Evolutionary conservation across 208 protist species (phyloP), one percentile per base, ranked within the genome.

Genomic region (Leishmania guyanensis): DNA sequence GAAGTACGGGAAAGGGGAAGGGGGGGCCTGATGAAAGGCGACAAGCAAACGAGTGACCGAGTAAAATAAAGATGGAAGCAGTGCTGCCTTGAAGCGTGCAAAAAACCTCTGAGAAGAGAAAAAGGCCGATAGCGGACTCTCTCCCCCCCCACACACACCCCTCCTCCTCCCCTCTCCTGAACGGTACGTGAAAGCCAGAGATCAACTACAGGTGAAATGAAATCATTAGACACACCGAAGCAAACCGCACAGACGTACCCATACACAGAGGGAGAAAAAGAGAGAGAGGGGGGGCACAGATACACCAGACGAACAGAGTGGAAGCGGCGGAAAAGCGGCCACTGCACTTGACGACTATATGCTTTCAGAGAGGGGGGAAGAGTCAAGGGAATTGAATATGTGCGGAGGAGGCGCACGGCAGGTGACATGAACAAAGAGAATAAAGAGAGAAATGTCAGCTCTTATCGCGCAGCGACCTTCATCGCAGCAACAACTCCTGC

Each of bases 331-430:
- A 29, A 43, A 81, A 60, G 51, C 71, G 43, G 26, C 3, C 29
- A 51, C 10, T 54, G 29, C 51, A 33, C 36, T 48, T 54, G 26
- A 73, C 20, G 0, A 46, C 14, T 33, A 20, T 12, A 43, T 10
- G 50, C 39, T 12, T 46, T 60, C 72, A 76, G 17, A 58, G 71
- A 77, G 48, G 66, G 65, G 68, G 48, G 58, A 43, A 58, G 64
- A 84, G 69, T 51, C 20, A n/a, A 66, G 66, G 39, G 43, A 77
- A 75, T 20, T 56, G 54, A 39, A 76, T 65, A 48, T 53, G 75
- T 50, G n/a, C 33, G 58, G 53, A 33, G 73, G 14, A 33, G 36
- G 58, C 46, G n/a, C 60, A 46, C 22, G 51, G 51, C 26, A 81
- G 56, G 36, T 56, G 64, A 29, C 33, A 69, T 46, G n/a, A 51